A percentile compares a stretch with the other conserved stretches of the same genome.
phyloP scores from a whole-genome alignment of 768 basidiomycete genomes.

The Boletus edulis region DNA sequence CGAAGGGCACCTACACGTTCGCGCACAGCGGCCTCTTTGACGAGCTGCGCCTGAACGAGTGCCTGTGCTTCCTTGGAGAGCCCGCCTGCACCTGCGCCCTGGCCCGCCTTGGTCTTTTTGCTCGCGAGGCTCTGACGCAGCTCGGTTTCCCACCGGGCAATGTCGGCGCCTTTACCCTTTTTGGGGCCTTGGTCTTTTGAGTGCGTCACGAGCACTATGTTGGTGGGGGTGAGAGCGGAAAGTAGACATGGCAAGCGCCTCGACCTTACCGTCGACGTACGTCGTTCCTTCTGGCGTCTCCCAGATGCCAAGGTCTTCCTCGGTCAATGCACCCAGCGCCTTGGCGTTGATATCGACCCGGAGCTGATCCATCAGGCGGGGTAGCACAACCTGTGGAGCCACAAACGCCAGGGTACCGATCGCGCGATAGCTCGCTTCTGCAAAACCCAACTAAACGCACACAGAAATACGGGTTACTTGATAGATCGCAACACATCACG shows the following conservation, averaged over 20 bases:
- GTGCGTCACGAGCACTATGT: constrained; percentile 59
- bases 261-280: constrained; percentile 67
- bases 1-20: constrained; percentile 55
- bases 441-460: constrained; percentile 35
- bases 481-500: no score
- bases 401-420: constrained; percentile 80
- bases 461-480: neutral
- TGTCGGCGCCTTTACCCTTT: constrained; percentile 87
- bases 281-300: constrained; percentile 76
- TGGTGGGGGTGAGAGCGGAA: no score
- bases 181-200: constrained; percentile 48
- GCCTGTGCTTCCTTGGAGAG: no score
- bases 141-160: constrained; percentile 95
- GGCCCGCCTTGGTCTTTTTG: constrained; percentile 53
- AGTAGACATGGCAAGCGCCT: no score
- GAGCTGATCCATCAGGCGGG: constrained; percentile 67
- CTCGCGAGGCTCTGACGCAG: constrained; percentile 79
- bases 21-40: constrained; percentile 73
- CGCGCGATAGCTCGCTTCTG: constrained; percentile 71
- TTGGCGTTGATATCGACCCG: constrained; percentile 59
- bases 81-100: neutral
- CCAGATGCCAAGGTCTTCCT: constrained; percentile 83
- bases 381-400: constrained; percentile 64
- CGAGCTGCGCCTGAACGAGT: constrained; percentile 10
- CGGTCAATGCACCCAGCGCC: constrained; percentile 60